Base-by-base conservation (phyloP, 768 basidiomycete genomes). In the Nidula microcarpa region DNA sequence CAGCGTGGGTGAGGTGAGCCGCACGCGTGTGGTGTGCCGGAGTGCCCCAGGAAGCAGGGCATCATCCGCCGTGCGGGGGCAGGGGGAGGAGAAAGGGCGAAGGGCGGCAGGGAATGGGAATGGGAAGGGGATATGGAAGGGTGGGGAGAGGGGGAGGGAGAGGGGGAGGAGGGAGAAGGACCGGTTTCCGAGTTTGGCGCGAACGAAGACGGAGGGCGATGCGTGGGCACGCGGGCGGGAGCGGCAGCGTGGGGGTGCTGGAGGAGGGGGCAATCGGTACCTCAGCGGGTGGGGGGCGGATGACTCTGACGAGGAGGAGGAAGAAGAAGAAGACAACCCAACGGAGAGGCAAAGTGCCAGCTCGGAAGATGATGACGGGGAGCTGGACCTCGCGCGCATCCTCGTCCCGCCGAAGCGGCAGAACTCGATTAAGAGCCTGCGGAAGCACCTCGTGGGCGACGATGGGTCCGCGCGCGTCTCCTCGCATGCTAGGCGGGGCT, bases 351-450 rank as follows among this genome's bases (percentile, higher is more conserved):
- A 46, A n/a, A 30, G 10, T 14, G 44, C 44, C 10, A n/a, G n/a
- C n/a, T n/a, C n/a, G 39, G 72, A 74, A 6, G 75, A 75, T 6
- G 73, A 71, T 6, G 74, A 74, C 5, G 72, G 74, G 13, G 88
- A 89, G 60, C 69, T 89, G 45, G 78, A 84, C 61, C 73, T 90
- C 39, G 83, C 86, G 13, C 76, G 78, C 30, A 75, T 90, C 52
- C 80, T 91, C 35, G 81, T 87, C 30, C 86, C 82, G 6, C 77
- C 89, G 16, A 87, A 83, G 63, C 74, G 88, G 30, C 88, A 91
- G 62, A 78, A 84, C 54, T 89, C 87, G 14, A 89, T 90, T 56
- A 80, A 74, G 59, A 89, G 87, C 63, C 69, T 91, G 52, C 74
- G 87, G 53, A 84, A 74, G 55, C 87, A 89, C 59, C 71, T 90